Evolutionary conservation across 495 filamentous ascomycete genomes (phyloP), one percentile per base, ranked within the genome.

Genomic region (Hyaloscypha bicolor): DNA sequence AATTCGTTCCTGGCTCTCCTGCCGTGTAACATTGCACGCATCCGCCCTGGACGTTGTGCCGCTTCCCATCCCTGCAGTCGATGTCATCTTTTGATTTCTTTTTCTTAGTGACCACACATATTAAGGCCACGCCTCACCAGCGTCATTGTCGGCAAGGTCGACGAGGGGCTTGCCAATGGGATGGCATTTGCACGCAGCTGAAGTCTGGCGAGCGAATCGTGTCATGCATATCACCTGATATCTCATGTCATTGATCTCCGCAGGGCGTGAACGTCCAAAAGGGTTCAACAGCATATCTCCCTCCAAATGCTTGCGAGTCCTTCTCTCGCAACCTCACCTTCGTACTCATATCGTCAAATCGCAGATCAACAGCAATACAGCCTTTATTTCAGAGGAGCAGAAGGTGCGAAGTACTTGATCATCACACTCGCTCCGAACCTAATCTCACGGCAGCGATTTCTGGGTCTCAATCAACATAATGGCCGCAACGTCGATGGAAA

Each of bases 41-140:
- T 37, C 12, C 12, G 16, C 42, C 42, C 11, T 48, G 9, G 42
- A 14, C 0, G 42, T 19, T 37, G 35, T 12, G 8, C 12, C 8
- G 42, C 42, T 48, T 48, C 42, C 9, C 42, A 48, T 16, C 42
- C 42, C 16, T 48, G 42, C 4, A 48, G 42, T 48, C 11, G 42
- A 48, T 48, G 42, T 48, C 42, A 48, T 48, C 42, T 48, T 45
- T 48, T 6, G 42, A 48, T 48, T 48, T 48, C 42, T 48, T 48
- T 37, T 48, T 16, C 42, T 48, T 19, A 48, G 16, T 6, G 16
- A 12, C 42, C 42, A 48, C 42, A 48, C 42, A 19, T 4, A 48
- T 48, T 0, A 19, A 48, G 42, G 42, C 16, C 16, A 19, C 42
- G 35, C 12, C 35, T 37, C 35, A 37, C 6, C 35, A 48, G 4